Conservation (phyloP, 164 flowering plant species). For the Magnolia changhungtana region DNA sequence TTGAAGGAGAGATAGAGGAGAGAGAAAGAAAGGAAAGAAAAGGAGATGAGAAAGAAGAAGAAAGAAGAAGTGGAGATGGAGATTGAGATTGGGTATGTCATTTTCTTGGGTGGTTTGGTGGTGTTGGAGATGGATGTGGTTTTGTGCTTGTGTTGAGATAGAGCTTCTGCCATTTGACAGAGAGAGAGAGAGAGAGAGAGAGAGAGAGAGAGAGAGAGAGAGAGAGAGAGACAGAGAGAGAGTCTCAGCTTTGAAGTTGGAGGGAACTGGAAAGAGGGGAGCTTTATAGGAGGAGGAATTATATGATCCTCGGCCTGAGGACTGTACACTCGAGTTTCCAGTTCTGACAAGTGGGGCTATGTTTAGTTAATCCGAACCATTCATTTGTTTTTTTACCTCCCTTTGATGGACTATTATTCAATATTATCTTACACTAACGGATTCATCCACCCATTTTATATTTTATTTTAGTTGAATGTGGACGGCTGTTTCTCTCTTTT, state of each 20-base stretch:
- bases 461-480: no score
- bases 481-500: no score
- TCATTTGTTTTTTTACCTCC: no score
- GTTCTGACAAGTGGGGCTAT: no score
- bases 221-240: neutral
- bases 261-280: neutral
- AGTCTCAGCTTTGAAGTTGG: neutral
- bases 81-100: conserved; percentile 16
- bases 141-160: neutral
- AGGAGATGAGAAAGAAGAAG: conserved; percentile 33
- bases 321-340: no score
- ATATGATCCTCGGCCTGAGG: neutral
- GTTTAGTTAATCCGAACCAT: no score
- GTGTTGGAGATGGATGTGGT: neutral
- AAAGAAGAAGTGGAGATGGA: conserved; percentile 23
- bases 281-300: neutral
- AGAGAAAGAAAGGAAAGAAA: conserved; percentile 18
- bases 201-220: neutral
- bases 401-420: no score
- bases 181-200: conserved; percentile 21
- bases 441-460: no score
- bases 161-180: neutral
- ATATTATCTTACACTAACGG: no score
- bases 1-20: conserved; percentile 18
- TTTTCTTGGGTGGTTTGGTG: neutral